Base-by-base conservation (phyloP, 768 basidiomycete species). In the Trametes elegans region DNA sequence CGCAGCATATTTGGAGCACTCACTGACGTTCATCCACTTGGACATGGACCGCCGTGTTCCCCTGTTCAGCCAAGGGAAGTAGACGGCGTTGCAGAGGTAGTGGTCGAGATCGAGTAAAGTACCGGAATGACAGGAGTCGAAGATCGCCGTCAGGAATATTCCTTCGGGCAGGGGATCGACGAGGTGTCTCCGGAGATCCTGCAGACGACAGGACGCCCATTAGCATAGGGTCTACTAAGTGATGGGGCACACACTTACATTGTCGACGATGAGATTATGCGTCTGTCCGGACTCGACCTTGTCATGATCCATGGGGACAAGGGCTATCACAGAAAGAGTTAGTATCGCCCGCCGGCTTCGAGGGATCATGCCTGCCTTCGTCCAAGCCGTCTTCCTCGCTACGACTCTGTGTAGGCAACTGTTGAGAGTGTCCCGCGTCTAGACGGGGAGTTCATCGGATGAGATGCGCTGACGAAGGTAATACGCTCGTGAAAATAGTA, bases 121-220 rank as follows among this genome's bases (percentile, higher is more conserved):
- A 21, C 64, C 65, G 3, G 64, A 65, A 18, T 66, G 64, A 24
- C 65, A 65, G 2, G 62, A 56, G 43, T 68, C 65, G 40, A 68
- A 59, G 14, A 68, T 40, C 2, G 64, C 62, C 0, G 60, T 50
- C 28, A 68, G 43, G 14, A 21, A 50, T 16, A 41, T 55, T 21
- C 58, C 61, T 8, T 54, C 43, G 5, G 65, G 65, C 8, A 68
- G 55, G 10, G 53, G 32, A 2, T 61, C 41, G 35, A 57, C 52
- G 10, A 63, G 60, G 10, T 57, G 24, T 5, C 47, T 41, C 14
- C 60, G 56, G 18, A 66, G 57, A 34, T 62, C 57, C 65, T 66
- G n/a, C n/a, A n/a, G n/a, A 29, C 5, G 13, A 39, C 14, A 19
- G 13, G 5, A 27, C 1, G 19, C 2, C 8, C 3, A 13, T 58